Evolutionary conservation across 345 rosid species (phyloP), one percentile per base, ranked within the genome.

Genomic region (Eucalyptus urophylla): DNA sequence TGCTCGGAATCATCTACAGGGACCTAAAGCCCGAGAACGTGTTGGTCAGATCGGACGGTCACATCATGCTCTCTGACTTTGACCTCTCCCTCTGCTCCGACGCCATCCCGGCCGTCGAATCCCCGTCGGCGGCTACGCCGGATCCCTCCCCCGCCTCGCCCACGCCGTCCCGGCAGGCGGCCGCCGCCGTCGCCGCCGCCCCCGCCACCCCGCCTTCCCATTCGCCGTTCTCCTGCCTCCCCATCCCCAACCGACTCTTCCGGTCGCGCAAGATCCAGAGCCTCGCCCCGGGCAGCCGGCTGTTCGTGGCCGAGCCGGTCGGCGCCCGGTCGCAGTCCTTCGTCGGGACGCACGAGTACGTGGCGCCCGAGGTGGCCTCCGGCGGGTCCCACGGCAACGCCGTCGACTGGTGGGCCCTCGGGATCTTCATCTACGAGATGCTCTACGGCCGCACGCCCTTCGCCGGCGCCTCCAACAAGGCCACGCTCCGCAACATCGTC

Each of bases 401-500:
- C 2, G 99, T 98, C 86, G 99, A 98, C 91, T 98, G 99, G 99
- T 98, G 99, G 99, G 94, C 99, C 45, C 89, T 94, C 7, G 99
- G 99, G 19, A 91, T 98, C 25, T 95, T 98, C 90, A 81, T 97
- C 87, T 97, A 97, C 94, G 99, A 98, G 92, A 93, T 97, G 92
- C 89, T 98, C 7, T 96, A 98, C 90, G 98, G 99, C 3, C 92
- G 92, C 29, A 97, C 99, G 4, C 99, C 99, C 24, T 98, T 98
- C 90, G 93, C 95, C 2, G 98, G 96, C 88, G 91, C 95, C 65
- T 93, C 95, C 2, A 98, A 97, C 86, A 98, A 96, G 89, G 91
- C 89, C 49, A 97, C 99, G n/a, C 96, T 98, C 91, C 97, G 97
- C n/a, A 95, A 93, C 95, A 98, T 98, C 7, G 93, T 97, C 19